Evolutionary conservation across 345 rosid species (phyloP), one percentile per base, ranked within the genome.

Genomic region (Eucalyptus microcorys): DNA sequence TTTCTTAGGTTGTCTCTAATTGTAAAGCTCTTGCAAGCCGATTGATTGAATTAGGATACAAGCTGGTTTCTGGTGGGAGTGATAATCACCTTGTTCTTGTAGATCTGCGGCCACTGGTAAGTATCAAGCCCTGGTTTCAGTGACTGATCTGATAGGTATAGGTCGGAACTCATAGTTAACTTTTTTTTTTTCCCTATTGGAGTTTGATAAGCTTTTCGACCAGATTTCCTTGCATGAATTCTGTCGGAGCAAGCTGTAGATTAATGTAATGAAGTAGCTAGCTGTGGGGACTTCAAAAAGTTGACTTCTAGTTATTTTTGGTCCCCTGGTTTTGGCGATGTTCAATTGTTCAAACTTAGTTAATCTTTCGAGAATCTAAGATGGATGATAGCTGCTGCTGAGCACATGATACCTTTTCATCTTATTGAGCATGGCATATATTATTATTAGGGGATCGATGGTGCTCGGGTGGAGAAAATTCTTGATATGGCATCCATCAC

Each of bases 401-500:
- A 34, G 76, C 76, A n/a, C 76, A 55, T 88, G 10, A 27, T 8
- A 57, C 26, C 48, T 49, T 45, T 48, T 45, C 17, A 32, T 9
- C 12, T n/a, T 59, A 32, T 13, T 59, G 21, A 49, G 53, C 87
- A 30, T 14, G 19, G 27, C 12, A 26, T 64, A 26, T 64, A n/a
- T 64, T 76, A 49, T 92, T 86, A 61, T 80, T 91, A 97, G 99
- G 99, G 98, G 14, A 87, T 95, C 85, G 99, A 97, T 90, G 99
- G 99, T 89, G 99, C 99, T 89, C 94, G 97, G 59, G 98, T 89
- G 87, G 99, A 96, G 93, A 97, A 97, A 91, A 96, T 96, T 92
- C 98, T 97, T 85, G 99, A 95, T 93, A 90, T 96, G 96, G 99
- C 99, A 86, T 97, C 97, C 61, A 95, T 96, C 86, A 96, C 98